Base-by-base conservation (phyloP, 148 eudicot species). In the Polygonum maritimum region DNA sequence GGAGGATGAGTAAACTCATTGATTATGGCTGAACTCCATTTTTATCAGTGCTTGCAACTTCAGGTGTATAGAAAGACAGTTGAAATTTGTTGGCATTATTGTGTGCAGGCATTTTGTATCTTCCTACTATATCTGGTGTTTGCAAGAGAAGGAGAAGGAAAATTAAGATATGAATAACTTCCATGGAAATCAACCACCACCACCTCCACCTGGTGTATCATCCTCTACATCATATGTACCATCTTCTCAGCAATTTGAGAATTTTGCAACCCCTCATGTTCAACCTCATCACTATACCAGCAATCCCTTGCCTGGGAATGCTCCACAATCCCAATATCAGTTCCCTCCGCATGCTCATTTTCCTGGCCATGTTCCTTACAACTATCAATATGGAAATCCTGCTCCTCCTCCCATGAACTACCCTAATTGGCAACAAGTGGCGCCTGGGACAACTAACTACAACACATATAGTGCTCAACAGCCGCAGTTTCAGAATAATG, bases 181-280 rank as follows among this genome's bases (percentile, higher is more conserved):
- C 35, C 80, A 74, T 44, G 86, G 82, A 52, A 84, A 86, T 80
- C 93, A 51, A 40, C 74, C 74, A 47, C 94, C 97, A 21, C 97
- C 75, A 31, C 74, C 74, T 40, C 94, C 97, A 21, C 97, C 97
- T n/a, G 97, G 94, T 78, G 90, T 87, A 77, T 81, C 87, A 38
- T 77, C 85, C 38, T n/a, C 80, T 36, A 80, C 84, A 40, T 54
- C 69, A 79, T 71, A 81, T 40, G 72, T 62, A 63, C 75, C 80
- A 51, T 74, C 80, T 72, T 63, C 82, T 31, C 92, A 85, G 69
- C 82, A 84, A 18, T 84, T 81, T 72, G 86, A 82, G 69, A 76
- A 76, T 81, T 35, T 49, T 76, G 74, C 69, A 12, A 55, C 70
- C 74, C 84, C 86, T 57, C 79, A 70, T 69, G 81, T 80, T 51